Conservation (phyloP, 257 asterid genomes). For the Penstemon barbatus region DNA sequence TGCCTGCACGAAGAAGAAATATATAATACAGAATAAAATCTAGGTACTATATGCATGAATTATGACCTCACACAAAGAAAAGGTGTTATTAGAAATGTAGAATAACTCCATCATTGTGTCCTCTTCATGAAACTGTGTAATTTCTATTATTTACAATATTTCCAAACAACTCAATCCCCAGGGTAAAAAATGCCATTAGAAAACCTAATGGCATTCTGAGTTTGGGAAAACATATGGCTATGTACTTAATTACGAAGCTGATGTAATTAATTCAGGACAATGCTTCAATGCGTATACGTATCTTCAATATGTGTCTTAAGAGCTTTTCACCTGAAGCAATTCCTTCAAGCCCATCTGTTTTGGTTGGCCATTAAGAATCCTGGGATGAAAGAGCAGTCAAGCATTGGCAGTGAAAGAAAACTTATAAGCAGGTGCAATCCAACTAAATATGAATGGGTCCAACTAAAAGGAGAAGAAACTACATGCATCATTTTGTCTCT, state of each 20-base stretch:
- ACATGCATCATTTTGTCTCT: not conserved
- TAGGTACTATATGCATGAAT: not conserved
- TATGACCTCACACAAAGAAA: conserved; percentile 1
- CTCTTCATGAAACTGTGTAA: conserved; percentile 11
- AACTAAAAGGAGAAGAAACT: conserved; percentile 19
- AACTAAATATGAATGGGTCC: conserved; percentile 12
- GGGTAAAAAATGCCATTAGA: conserved; percentile 7
- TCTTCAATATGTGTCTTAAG: conserved; percentile 20
- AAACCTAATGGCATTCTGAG: not conserved
- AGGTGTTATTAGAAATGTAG: conserved; percentile 17
- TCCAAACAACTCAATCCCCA: conserved; percentile 12
- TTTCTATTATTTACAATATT: not conserved
- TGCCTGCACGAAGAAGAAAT: conserved; percentile 53
- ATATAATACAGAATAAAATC: conserved; percentile 18
- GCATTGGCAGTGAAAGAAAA: not conserved
- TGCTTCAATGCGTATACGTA: conserved; percentile 13
- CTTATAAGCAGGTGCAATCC: conserved; percentile 6
- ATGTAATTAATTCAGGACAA: conserved; percentile 17
- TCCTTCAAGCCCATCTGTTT: conserved; percentile 93
- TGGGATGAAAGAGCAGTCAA: conserved; percentile 37
- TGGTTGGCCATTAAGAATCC: conserved; percentile 96
- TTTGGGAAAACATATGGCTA: not conserved
- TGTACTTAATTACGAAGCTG: not conserved
- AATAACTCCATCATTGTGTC: conserved; percentile 23
- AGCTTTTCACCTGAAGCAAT: conserved; percentile 76